Base-by-base conservation (phyloP, 2,329 filamentous ascomycete genomes). In the Didymella arachidicola region DNA sequence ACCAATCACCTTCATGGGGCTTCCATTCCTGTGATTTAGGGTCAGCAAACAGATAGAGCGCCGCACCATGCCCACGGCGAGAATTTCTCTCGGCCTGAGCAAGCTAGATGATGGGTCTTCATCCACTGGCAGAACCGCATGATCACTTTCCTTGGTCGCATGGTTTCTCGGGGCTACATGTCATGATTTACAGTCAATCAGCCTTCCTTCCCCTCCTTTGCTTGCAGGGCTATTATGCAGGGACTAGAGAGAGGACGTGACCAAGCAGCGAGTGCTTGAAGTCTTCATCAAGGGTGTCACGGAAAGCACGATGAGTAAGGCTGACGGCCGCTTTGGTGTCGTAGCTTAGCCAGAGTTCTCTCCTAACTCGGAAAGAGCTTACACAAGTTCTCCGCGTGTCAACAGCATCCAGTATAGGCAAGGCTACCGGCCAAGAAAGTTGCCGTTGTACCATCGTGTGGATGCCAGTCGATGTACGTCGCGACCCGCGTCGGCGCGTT, bases 401-500 rank as follows among this genome's bases (percentile, higher is more conserved):
- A 57, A 52, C 19, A 14, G 16, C 26, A 6, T 29, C 14, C 26
- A 39, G n/a, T 26, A 8, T 34, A 32, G 26, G 39, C 30, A 48
- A 39, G 32, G 41, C 39, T 27, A 45, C 42, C 32, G 48, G 25
- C 34, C 27, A 27, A 27, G 30, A 27, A 18, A 39, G 27, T 19
- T 18, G 25, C 22, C 19, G 29, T 38, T 38, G 41, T 29, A 22
- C 22, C 27, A 29, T 29, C 27, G 27, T 32, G 12, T 14, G 30
- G 32, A 43, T 44, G 44, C 50, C 41, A 18, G 42, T 50, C 38
- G 16, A 41, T 51, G 39, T 16, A 46, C 18, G 10, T 46, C 26
- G 39, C 27, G 44, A 19, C n/a, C 44, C 38, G 49, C 49, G 44
- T 48, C 19, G 38, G 50, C 50, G 56, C 50, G 41, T 54, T 18